A percentile compares a stretch with the other conserved stretches of the same genome.
These are phyloP conservation scores for Incumbomyces lentus DNA, from an alignment of 2,329 filamentous ascomycete genomes.

Conservation along the genomic window DNA sequence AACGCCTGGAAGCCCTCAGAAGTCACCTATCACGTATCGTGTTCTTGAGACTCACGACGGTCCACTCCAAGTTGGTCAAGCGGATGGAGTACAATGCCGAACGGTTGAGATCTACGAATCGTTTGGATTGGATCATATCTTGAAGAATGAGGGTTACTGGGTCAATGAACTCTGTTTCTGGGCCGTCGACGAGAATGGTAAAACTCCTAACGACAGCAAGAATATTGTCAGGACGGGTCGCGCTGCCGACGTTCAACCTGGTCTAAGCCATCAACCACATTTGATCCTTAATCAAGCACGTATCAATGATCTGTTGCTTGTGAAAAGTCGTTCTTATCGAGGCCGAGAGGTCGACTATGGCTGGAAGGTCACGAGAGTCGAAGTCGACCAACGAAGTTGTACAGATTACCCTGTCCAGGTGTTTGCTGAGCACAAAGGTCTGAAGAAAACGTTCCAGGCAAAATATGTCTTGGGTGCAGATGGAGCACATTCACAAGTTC, in stretches of 20 bases:
- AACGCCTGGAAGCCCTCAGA: constrained; percentile 5
- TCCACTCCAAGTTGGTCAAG: constrained; percentile 49
- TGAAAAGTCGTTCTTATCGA: constrained; percentile 35
- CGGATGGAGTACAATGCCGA: constrained; percentile 52
- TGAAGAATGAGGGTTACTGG: constrained; percentile 49
- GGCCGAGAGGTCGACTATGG: constrained; percentile 45
- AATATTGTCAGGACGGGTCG: constrained; percentile 39
- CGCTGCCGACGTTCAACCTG: constrained; percentile 45
- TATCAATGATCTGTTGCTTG: constrained; percentile 45
- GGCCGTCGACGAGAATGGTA: constrained; percentile 28
- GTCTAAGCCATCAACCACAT: constrained; percentile 45
- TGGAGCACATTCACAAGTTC: constrained; percentile 35
- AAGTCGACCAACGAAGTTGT: constrained; percentile 38
- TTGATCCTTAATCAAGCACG: constrained; percentile 49
- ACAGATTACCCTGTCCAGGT: constrained; percentile 37
- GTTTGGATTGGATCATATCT: constrained; percentile 44
- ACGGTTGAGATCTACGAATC: constrained; percentile 54
- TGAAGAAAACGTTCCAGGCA: constrained; percentile 32
- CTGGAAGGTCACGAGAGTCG: constrained; percentile 39
- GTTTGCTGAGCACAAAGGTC: constrained; percentile 32
- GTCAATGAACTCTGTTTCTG: constrained; percentile 50
- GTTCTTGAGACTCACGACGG: constrained; percentile 49
- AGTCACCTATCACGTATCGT: constrained; percentile 3
- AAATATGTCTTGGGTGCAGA: constrained; percentile 46
- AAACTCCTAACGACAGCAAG: constrained; percentile 11